These are phyloP conservation scores for Papiliotrema flavescens DNA, from an alignment of 1,284 basidiomycete genomes.

Conservation along the genomic window DNA sequence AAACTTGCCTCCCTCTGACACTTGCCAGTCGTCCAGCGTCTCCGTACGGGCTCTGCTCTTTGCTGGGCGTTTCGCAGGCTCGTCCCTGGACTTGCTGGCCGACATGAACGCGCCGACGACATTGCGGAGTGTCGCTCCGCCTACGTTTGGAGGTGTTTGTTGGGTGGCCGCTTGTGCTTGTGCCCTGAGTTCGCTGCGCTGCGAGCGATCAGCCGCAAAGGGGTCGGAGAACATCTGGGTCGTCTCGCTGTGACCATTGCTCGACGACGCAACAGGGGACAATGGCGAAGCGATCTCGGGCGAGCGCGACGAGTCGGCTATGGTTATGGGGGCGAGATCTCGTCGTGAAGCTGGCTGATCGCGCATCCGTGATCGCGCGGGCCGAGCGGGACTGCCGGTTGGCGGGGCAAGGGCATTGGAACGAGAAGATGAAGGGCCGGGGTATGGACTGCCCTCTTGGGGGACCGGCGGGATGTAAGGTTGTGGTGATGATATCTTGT, in stretches of 20 bases:
- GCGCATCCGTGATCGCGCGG: slow-evolving; percentile 29
- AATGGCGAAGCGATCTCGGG: slow-evolving; percentile 9
- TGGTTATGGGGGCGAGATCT: slow-evolving; percentile 19
- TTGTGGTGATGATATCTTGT: slow-evolving; percentile 1
- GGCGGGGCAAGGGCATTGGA: background rate
- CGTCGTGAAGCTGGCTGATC: slow-evolving; percentile 16
- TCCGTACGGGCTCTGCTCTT: slow-evolving; percentile 21
- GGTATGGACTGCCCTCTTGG: background rate
- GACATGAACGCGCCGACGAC: slow-evolving; percentile 43
- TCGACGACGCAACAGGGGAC: slow-evolving; percentile 30
- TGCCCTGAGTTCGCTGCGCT: slow-evolving; percentile 33
- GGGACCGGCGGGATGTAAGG: background rate
- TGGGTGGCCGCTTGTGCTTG: slow-evolving; percentile 25
- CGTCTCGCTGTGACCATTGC: background rate
- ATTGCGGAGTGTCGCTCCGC: slow-evolving; percentile 30
- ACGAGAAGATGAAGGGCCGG: background rate
- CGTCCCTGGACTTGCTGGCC: slow-evolving; percentile 19
- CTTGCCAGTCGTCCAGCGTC: slow-evolving; percentile 26
- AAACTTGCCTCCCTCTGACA: slow-evolving; percentile 36
- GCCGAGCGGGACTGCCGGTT: slow-evolving; percentile 24
- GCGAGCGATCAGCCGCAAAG: slow-evolving; percentile 37
- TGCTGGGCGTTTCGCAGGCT: slow-evolving; percentile 11
- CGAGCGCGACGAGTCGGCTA: slow-evolving; percentile 8
- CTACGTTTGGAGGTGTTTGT: slow-evolving; percentile 11
- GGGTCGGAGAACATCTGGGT: slow-evolving; percentile 27